Conservation (phyloP, 768 basidiomycete species). For the Plicaturopsis crispa region DNA sequence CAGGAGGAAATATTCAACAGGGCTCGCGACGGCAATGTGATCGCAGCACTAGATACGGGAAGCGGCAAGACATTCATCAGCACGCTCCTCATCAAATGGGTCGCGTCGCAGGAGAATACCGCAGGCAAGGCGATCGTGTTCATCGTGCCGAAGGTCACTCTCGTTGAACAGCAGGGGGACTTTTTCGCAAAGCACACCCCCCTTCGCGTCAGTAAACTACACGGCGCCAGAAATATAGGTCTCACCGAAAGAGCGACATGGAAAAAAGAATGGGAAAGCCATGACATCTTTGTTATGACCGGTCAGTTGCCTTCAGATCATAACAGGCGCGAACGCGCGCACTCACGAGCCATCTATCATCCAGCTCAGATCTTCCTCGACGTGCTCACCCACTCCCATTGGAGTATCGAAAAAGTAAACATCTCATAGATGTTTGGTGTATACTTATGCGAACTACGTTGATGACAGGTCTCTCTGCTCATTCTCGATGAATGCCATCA, state of each 20-base stretch:
- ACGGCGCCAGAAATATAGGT: slow-evolving; percentile 66
- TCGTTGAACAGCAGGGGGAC: slow-evolving; percentile 76
- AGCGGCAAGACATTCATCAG: slow-evolving; percentile 59
- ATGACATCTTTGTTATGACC: slow-evolving; percentile 84
- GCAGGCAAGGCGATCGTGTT: slow-evolving; percentile 64
- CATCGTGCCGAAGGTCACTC: slow-evolving; percentile 77
- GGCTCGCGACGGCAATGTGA: slow-evolving; percentile 44
- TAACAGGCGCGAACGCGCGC: slow-evolving; percentile 1
- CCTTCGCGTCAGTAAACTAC: slow-evolving; percentile 58
- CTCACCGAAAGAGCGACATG: slow-evolving; percentile 61
- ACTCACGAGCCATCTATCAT: neutral
- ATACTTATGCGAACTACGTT: neutral
- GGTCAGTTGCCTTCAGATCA: slow-evolving; percentile 36
- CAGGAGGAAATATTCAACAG: slow-evolving; percentile 49
- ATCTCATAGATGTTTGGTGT: neutral
- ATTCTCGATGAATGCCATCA: slow-evolving; percentile 57
- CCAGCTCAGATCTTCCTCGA: slow-evolving; percentile 80
- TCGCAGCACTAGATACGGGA: slow-evolving; percentile 52
- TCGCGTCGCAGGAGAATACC: slow-evolving; percentile 41
- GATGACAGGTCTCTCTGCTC: slow-evolving; percentile 41
- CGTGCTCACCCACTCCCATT: slow-evolving; percentile 73
- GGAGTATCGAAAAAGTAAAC: slow-evolving; percentile 56
- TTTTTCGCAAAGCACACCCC: slow-evolving; percentile 61
- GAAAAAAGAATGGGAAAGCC: slow-evolving; percentile 49
- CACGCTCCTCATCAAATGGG: slow-evolving; percentile 68